Evolutionary conservation across 1,139 yeast species (phyloP), one percentile per base, ranked within the genome.

Genomic region (Saccharomyces hybrid): DNA sequence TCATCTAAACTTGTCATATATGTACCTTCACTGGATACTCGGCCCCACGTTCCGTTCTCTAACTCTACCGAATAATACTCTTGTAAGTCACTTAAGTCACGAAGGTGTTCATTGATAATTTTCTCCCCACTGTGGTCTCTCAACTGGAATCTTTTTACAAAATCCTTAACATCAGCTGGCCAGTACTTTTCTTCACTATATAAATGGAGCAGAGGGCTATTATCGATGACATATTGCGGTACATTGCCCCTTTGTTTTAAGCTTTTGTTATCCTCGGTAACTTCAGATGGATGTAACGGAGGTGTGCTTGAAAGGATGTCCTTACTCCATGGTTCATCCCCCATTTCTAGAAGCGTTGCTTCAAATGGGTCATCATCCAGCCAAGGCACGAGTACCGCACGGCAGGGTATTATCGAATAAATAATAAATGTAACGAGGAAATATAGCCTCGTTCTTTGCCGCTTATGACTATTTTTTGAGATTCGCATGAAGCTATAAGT

Each of bases 141-240:
- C 73, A 74, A n/a, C 70, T 75, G 65, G 70, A 89, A 86, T 67
- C 88, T 79, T 9, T 74, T 74, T 11, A 88, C 91, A 68, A 71
- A 93, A 47, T 86, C 80, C 51, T 76, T 78, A 48, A 90, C 78
- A 64, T 89, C 95, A 61, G 88, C 88, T 0, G 99, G 99, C 60
- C 86, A 74, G 68, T 90, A 93, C 55, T 77, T 73, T 65, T 93
- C 99, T 67, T 93, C 99, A 1, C 95, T 84, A 73, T 91, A 91
- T 26, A 93, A 74, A 67, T 88, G 89, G 1, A 93, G 93, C 54
- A 84, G 72, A 0, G 99, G 98, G 3, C 93, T 82, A 67, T 82
- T 79, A 51, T 86, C 84, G 0, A 82, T 64, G 0, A 87, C 86
- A 69, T 84, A 93, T n/a, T 73, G 73, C 0, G 98, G 99, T 3